phyloP scores from a whole-genome alignment of 768 basidiomycete genomes.

The Epithele typhae region DNA sequence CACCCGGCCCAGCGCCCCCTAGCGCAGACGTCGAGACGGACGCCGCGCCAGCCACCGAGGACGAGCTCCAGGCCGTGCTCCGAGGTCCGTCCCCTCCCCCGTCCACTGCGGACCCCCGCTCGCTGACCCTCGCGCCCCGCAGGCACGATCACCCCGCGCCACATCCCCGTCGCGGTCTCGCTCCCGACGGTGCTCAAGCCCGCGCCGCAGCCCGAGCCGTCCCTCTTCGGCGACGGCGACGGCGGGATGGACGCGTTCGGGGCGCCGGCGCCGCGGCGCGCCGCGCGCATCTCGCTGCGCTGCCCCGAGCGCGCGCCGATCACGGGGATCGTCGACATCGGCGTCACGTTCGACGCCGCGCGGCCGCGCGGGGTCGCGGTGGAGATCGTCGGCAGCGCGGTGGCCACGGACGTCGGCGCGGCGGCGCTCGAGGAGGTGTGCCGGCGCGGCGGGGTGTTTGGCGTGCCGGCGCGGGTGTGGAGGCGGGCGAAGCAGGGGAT shows the following conservation, averaged over 20 bases:
- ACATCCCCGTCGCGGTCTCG: slow-evolving; percentile 72
- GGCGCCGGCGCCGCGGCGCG: no score
- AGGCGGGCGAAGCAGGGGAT: slow-evolving; percentile 18
- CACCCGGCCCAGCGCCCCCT: no score
- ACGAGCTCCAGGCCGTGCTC: slow-evolving; percentile 61
- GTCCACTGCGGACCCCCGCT: slow-evolving; percentile 5
- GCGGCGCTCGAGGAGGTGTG: slow-evolving; percentile 65
- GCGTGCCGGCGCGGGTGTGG: slow-evolving; percentile 67
- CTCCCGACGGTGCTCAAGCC: slow-evolving; percentile 43
- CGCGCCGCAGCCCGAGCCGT: no score
- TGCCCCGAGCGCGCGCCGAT: slow-evolving; percentile 63
- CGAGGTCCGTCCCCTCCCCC: slow-evolving; percentile 38
- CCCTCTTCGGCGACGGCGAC: background rate
- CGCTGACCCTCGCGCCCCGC: background rate
- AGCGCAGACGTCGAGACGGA: slow-evolving; percentile 37
- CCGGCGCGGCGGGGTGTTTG: slow-evolving; percentile 66
- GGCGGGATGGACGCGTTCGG: slow-evolving; percentile 3
- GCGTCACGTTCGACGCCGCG: slow-evolving; percentile 56
- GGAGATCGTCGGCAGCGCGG: slow-evolving; percentile 53
- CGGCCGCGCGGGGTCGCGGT: slow-evolving; percentile 52
- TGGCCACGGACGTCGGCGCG: slow-evolving; percentile 40
- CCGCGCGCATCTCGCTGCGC: slow-evolving; percentile 22
- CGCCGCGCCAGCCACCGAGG: slow-evolving; percentile 32
- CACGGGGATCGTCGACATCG: slow-evolving; percentile 60
- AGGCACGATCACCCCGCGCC: slow-evolving; percentile 52